Percentiles rank a stretch among this genome's conserved stretches.
Conservation (phyloP, 2,329 filamentous ascomycete genomes). For the Ophiostoma novo-ulmi region DNA sequence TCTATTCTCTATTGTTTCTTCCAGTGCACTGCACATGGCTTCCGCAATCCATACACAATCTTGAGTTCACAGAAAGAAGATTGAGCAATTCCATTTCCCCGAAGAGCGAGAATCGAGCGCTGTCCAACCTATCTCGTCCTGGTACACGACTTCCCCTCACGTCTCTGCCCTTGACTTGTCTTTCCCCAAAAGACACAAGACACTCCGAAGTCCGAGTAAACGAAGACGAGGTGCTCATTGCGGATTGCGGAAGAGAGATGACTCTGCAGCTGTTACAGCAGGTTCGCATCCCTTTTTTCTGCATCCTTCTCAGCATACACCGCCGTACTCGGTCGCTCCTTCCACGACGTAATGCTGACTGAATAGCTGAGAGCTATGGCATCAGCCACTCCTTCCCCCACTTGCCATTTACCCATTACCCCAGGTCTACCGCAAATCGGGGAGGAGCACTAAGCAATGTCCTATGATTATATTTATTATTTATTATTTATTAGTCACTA, state of each 20-base stretch:
- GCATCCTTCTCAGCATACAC: no score
- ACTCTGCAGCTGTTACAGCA: not conserved
- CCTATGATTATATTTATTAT: not conserved
- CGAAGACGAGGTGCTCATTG: not conserved
- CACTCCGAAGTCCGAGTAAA: not conserved
- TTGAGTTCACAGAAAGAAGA: not conserved
- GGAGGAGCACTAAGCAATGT: not conserved
- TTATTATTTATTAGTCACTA: not conserved
- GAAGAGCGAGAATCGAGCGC: not conserved
- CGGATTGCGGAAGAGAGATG: not conserved
- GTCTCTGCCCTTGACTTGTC: not conserved
- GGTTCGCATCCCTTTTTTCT: not conserved
- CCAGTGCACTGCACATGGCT: not conserved
- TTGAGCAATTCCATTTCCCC: not conserved
- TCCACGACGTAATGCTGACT: not conserved
- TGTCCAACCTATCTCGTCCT: not conserved
- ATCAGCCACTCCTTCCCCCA: conserved; percentile 3
- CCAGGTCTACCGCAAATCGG: conserved; percentile 11
- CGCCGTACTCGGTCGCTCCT: not conserved
- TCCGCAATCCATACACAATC: not conserved
- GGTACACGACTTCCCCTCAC: conserved; percentile 5
- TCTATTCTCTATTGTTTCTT: not conserved
- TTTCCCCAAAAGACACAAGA: not conserved
- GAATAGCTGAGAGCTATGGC: not conserved
- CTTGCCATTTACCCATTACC: conserved; percentile 12